Evolutionary conservation across 768 basidiomycete genomes (phyloP).

Genomic region (Phlegmacium glaucopus): DNA sequence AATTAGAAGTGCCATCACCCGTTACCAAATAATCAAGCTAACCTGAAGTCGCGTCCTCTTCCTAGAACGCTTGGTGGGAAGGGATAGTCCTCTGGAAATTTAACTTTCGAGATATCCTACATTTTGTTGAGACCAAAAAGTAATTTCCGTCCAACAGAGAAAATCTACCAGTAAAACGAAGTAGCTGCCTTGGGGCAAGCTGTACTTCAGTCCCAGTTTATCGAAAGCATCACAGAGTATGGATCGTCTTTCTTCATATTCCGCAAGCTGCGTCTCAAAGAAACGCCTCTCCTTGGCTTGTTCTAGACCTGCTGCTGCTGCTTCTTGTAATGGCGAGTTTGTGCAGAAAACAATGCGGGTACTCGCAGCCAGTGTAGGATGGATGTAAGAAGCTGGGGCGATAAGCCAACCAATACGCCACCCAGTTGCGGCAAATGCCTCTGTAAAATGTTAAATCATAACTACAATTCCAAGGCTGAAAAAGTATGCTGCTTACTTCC

Average conservation of each 20-base stretch:
- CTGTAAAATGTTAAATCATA: conserved; percentile 35
- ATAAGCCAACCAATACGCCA: conserved; percentile 98
- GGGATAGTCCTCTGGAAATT: conserved; percentile 81
- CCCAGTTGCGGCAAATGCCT: conserved; percentile 95
- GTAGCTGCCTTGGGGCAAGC: conserved; percentile 86
- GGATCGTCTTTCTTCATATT: conserved; percentile 78
- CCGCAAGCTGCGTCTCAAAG: conserved; percentile 70
- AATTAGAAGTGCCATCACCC: not conserved
- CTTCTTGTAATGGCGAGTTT: conserved; percentile 95
- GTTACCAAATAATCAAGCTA: conserved; percentile 1
- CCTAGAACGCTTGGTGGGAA: conserved; percentile 76
- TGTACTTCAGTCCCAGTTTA: conserved; percentile 77
- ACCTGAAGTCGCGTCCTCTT: conserved; percentile 87
- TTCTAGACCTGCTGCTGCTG: conserved; percentile 86
- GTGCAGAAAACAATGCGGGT: conserved; percentile 95
- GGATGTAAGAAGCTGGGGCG: conserved; percentile 78
- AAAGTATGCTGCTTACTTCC: conserved; percentile 59
- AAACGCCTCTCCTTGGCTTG: conserved; percentile 67
- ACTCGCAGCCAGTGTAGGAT: conserved; percentile 83
- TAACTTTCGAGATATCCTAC: conserved; percentile 69
- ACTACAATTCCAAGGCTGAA: not conserved
- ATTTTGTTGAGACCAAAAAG: not conserved
- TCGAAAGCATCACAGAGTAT: conserved; percentile 83
- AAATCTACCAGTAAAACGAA: conserved; percentile 76
- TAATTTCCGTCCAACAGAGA: not conserved